Conservation (phyloP, 2,329 filamentous ascomycete genomes). For the Aspergillus sp. region DNA sequence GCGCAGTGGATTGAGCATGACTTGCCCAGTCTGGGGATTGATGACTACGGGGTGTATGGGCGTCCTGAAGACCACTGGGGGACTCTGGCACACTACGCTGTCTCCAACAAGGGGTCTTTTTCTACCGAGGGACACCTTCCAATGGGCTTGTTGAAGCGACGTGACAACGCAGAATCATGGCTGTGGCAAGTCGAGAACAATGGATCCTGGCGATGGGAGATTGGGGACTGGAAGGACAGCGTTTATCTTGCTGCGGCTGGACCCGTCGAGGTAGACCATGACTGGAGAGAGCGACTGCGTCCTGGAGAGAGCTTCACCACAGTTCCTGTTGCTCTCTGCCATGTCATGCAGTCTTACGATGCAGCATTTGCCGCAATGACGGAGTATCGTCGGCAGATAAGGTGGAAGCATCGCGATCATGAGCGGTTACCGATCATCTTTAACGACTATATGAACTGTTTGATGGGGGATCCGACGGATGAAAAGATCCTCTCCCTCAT, state of each 20-base stretch:
- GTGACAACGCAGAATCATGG: conserved; percentile 25
- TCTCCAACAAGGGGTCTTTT: conserved; percentile 29
- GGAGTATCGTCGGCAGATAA: conserved; percentile 28
- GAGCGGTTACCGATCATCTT: conserved; percentile 31
- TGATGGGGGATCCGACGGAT: conserved; percentile 37
- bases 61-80: conserved; percentile 16
- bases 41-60: conserved; percentile 22
- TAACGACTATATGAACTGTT: conserved; percentile 42
- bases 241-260: conserved; percentile 30
- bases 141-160: conserved; percentile 26
- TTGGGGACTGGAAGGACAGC: conserved; percentile 34
- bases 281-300: conserved; percentile 22
- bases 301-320: conserved; percentile 23
- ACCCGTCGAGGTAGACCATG: conserved; percentile 25
- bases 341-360: conserved; percentile 19
- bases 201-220: conserved; percentile 37
- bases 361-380: conserved; percentile 27
- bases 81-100: conserved; percentile 17
- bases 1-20: conserved; percentile 28
- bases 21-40: conserved; percentile 27
- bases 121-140: conserved; percentile 28
- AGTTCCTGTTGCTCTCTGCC: conserved; percentile 23
- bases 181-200: conserved; percentile 38
- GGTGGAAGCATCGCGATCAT: conserved; percentile 29
- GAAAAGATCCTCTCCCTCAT: conserved; percentile 32